A percentile compares a stretch with the other conserved stretches of the same genome.
These are phyloP conservation scores for Solanum ahanhuiri DNA, from an alignment of 257 asterid genomes.

Conservation along the genomic window DNA sequence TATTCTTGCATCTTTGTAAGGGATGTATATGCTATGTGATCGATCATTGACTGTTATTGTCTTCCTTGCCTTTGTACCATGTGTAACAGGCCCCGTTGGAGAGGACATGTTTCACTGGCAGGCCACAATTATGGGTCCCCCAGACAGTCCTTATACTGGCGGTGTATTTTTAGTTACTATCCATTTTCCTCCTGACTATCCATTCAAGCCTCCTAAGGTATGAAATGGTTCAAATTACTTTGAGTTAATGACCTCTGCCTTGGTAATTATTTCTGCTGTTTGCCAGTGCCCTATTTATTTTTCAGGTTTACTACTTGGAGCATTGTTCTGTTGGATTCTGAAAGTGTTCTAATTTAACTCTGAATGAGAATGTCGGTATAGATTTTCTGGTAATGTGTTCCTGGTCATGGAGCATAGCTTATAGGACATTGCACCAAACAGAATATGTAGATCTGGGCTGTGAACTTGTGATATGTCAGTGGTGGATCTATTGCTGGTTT, in stretches of 20 bases:
- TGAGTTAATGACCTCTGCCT: background rate
- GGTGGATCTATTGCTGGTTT: background rate
- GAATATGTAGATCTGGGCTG: background rate
- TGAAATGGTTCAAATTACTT: background rate
- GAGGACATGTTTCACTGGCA: slow-evolving; percentile 89
- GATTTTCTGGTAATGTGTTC: background rate
- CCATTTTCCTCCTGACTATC: slow-evolving; percentile 74
- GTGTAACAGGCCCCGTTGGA: slow-evolving; percentile 58
- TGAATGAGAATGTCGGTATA: background rate
- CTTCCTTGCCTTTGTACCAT: background rate
- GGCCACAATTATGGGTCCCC: slow-evolving; percentile 82
- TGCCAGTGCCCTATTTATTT: background rate
- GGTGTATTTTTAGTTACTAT: slow-evolving; percentile 66
- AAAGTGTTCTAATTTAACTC: background rate
- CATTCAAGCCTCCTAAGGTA: slow-evolving; percentile 77
- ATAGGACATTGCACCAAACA: background rate
- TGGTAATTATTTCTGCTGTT: background rate
- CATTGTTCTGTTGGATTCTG: background rate
- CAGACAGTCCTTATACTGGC: slow-evolving; percentile 70
- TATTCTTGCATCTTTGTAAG: background rate
- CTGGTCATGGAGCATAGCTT: background rate
- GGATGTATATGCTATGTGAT: background rate
- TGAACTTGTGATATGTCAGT: background rate
- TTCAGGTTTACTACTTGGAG: background rate
- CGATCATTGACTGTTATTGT: background rate